Base-by-base conservation (phyloP, 352 stramenopile genomes). In the Globisporangium recalcitrans region DNA sequence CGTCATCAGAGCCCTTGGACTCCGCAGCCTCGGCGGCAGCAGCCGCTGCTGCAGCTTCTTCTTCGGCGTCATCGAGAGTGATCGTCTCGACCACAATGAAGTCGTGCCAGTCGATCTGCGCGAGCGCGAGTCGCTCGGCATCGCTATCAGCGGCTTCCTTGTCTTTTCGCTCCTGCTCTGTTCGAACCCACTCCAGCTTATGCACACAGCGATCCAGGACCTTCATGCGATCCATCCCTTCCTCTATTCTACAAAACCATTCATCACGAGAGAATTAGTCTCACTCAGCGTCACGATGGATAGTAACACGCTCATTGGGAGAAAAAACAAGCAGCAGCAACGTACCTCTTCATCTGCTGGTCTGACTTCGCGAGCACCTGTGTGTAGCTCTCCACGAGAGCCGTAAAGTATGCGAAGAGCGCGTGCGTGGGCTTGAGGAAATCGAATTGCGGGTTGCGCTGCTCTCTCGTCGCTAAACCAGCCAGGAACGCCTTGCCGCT, bases 11-110 rank as follows among this genome's bases (percentile, higher is more conserved):
- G 6, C 65, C 75, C 34, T 85, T 87, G 16, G 40, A 64, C 2
- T 62, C 59, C 1, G 69, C 65, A 8, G 63, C 53, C 52, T 60
- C 58, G 14, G 73, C 66, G 52, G 74, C 70, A 10, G 65, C 68
- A n/a, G 47, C 63, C 3, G 58, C 60, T 22, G 46, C 65, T 11
- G 44, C 67, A 1, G 64, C 67, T 9, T 77, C 74, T 46, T 93
- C 79, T 71, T 98, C 92, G 44, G 96, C 80, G 34, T 91, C 80
- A 22, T 93, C 80, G 64, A 99, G 99, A 26, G 94, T 96, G 67
- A 99, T 99, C 13, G 95, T 98, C 72, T 99, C 97, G 0, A 99
- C 98, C 3, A 99, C 88, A 4, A 98, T 95, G 70, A 99, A 99
- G 76, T 99, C 97, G 73, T 99, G 94, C 98, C 98, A 99, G 80